Percentiles rank a stretch among this genome's conserved stretches.
phyloP scores from a whole-genome alignment of 805 yeast genomes.

The Pichia paraexigua region DNA sequence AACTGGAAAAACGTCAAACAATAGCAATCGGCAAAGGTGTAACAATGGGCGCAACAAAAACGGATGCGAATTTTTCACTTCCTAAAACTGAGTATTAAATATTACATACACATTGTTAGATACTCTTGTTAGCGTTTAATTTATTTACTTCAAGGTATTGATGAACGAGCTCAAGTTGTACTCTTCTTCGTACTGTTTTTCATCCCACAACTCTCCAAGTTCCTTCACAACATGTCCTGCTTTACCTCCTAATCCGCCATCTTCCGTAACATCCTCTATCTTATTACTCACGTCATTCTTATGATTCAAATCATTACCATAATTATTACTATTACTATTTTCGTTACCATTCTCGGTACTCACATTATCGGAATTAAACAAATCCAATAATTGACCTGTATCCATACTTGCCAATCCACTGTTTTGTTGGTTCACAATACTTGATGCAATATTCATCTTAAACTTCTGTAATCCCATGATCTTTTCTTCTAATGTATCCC shows the following conservation, averaged over 20 bases:
- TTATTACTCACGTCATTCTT: constrained; percentile 27
- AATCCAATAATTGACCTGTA: constrained; percentile 83
- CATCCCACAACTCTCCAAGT: constrained; percentile 93
- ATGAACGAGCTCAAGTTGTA: constrained; percentile 90
- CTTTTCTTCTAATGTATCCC: constrained; percentile 90
- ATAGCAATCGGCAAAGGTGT: not conserved
- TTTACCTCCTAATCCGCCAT: constrained; percentile 74
- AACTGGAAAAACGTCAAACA: not conserved
- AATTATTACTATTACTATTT: constrained; percentile 19
- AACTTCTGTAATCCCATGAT: constrained; percentile 97
- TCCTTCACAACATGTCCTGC: constrained; percentile 85
- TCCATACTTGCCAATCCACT: constrained; percentile 96
- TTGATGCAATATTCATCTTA: constrained; percentile 94
- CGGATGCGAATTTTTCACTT: not conserved
- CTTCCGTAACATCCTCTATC: constrained; percentile 35
- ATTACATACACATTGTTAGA: too few relatives aligned
- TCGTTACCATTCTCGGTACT: constrained; percentile 24
- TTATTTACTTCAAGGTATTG: constrained; percentile 45
- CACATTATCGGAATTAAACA: constrained; percentile 69
- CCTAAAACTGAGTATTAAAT: too few relatives aligned
- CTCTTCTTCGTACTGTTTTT: constrained; percentile 92
- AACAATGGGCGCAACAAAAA: not conserved
- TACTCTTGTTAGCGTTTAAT: too few relatives aligned
- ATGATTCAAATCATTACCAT: too few relatives aligned
- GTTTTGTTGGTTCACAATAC: constrained; percentile 93